phyloP scores from a whole-genome alignment of 1,284 basidiomycete genomes.

The Leccinum griseonigrum region DNA sequence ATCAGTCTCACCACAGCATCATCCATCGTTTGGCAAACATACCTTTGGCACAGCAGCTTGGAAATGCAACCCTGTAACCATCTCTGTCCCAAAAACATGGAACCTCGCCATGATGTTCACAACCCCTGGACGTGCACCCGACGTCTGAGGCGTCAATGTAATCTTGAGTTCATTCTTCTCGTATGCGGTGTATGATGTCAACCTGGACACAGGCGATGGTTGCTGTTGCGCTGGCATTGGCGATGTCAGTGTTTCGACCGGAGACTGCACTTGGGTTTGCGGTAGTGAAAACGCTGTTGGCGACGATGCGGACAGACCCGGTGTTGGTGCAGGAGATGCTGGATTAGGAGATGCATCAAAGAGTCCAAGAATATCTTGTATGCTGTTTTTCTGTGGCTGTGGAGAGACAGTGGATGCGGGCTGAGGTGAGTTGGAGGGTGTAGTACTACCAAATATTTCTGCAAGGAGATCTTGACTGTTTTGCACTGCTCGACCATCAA shows the following conservation, averaged over 20 bases:
- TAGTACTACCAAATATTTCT: constrained; percentile 83
- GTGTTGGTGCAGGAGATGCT: constrained; percentile 35
- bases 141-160: constrained; percentile 85
- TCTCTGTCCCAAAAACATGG: constrained; percentile 56
- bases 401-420: constrained; percentile 41
- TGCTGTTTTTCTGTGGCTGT: constrained; percentile 55
- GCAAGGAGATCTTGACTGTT: constrained; percentile 89
- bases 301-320: constrained; percentile 19
- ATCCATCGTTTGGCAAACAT: constrained; percentile 13
- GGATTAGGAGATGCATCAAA: constrained; percentile 59
- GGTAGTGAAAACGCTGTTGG: constrained; percentile 35
- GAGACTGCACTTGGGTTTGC: constrained; percentile 35
- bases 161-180: constrained; percentile 90
- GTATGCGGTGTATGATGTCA: constrained; percentile 84
- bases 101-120: constrained; percentile 92
- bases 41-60: constrained; percentile 99
- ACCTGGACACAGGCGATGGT: constrained; percentile 45
- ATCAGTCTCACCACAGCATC: background rate
- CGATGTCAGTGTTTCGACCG: constrained; percentile 30
- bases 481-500: constrained; percentile 49
- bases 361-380: constrained; percentile 91
- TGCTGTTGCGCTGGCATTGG: constrained; percentile 35
- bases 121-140: constrained; percentile 76
- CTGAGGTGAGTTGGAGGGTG: constrained; percentile 37
- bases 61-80: constrained; percentile 76